Evolutionary conservation across 768 basidiomycete species (phyloP).

Genomic region (Pulveroboletus frians): DNA sequence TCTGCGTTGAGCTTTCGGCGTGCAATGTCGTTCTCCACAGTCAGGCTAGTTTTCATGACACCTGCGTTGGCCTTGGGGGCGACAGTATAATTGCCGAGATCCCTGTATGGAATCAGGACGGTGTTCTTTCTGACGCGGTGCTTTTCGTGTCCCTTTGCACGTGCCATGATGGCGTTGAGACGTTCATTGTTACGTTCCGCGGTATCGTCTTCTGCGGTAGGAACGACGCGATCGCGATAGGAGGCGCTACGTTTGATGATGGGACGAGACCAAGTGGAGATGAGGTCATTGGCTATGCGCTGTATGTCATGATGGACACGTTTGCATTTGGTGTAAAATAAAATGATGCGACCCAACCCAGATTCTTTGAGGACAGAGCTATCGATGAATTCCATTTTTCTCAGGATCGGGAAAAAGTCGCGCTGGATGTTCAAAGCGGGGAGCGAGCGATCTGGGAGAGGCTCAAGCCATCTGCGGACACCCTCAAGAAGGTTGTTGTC

Average conservation of each 20-base stretch:
- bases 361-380: slow-evolving; percentile 86
- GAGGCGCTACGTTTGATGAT: slow-evolving; percentile 87
- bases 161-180: slow-evolving; percentile 64
- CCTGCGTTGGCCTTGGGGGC: slow-evolving; percentile 63
- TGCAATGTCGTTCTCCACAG: slow-evolving; percentile 71
- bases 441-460: slow-evolving; percentile 85
- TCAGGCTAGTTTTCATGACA: slow-evolving; percentile 43
- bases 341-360: slow-evolving; percentile 78
- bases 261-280: slow-evolving; percentile 82
- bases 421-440: slow-evolving; percentile 95
- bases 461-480: slow-evolving; percentile 89
- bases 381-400: slow-evolving; percentile 92
- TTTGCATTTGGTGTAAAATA: slow-evolving; percentile 96
- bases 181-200: slow-evolving; percentile 43
- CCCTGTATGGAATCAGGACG: slow-evolving; percentile 75
- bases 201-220: slow-evolving; percentile 43
- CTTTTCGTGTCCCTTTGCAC: slow-evolving; percentile 65
- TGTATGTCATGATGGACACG: slow-evolving; percentile 77
- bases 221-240: slow-evolving; percentile 70
- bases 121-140: slow-evolving; percentile 69
- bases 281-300: slow-evolving; percentile 79
- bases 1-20: slow-evolving; percentile 72
- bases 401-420: slow-evolving; percentile 78
- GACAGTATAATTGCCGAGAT: slow-evolving; percentile 73
- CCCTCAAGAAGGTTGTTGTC: slow-evolving; percentile 93